Evolutionary conservation across 495 filamentous ascomycete species (phyloP).

Genomic region (Tricharina praecox): DNA sequence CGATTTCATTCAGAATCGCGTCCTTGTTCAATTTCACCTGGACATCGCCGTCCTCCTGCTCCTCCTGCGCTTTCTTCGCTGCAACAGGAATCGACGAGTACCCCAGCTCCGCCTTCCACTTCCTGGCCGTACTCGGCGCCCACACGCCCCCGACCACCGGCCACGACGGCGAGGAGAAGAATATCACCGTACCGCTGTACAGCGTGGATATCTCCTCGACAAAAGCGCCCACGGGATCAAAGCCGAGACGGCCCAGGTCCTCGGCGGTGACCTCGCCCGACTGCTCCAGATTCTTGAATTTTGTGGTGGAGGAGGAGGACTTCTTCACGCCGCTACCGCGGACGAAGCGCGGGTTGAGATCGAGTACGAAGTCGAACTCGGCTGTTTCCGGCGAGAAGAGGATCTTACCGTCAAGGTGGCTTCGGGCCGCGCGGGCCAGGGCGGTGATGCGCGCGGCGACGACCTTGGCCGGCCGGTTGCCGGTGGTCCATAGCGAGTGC

Average conservation of each 20-base stretch:
- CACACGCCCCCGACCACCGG: conserved; percentile 47
- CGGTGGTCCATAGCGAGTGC: conserved; percentile 60
- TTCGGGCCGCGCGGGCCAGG: conserved; percentile 49
- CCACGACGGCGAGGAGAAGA: conserved; percentile 39
- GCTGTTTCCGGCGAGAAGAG: conserved; percentile 52
- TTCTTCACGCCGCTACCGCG: conserved; percentile 21
- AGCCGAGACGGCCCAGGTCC: conserved; percentile 13
- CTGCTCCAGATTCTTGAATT: conserved; percentile 55
- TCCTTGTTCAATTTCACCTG: conserved; percentile 44
- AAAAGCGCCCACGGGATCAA: conserved; percentile 11
- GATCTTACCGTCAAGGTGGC: conserved; percentile 38
- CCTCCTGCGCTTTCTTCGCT: too few species aligned
- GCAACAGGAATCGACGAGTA: conserved; percentile 23
- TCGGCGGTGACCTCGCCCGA: background rate
- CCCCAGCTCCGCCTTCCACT: conserved; percentile 23
- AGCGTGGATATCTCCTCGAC: conserved; percentile 23
- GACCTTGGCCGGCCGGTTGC: conserved; percentile 54
- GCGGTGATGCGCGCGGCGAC: conserved; percentile 68
- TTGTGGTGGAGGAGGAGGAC: conserved; percentile 9
- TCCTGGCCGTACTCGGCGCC: conserved; percentile 38
- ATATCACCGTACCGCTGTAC: conserved; percentile 40
- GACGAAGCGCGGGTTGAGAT: conserved; percentile 40
- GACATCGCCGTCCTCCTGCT: conserved; percentile 8
- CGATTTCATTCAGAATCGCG: conserved; percentile 68
- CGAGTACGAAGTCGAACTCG: conserved; percentile 75